Evolutionary conservation across 2,329 filamentous ascomycete genomes (phyloP).

Genomic region (Trichoderma afroharzianum): DNA sequence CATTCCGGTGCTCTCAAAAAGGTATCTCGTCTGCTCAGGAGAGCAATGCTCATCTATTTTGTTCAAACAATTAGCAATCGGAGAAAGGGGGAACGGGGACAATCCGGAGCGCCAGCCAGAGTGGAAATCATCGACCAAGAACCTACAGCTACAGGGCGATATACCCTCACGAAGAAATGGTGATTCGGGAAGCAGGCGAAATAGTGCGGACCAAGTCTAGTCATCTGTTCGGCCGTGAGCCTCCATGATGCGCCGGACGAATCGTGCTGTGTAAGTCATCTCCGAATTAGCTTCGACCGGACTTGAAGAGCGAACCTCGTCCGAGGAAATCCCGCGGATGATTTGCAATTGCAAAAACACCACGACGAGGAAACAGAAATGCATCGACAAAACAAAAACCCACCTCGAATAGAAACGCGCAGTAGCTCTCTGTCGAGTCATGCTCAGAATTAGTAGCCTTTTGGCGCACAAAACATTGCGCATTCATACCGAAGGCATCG

Average conservation of each 20-base stretch:
- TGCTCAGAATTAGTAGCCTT: constrained; percentile 30
- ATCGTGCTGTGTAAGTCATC: constrained; percentile 39
- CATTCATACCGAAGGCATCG: constrained; percentile 39
- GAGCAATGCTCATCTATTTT: constrained; percentile 42
- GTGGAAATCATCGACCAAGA: not conserved
- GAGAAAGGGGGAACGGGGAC: not conserved
- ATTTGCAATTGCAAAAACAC: not conserved
- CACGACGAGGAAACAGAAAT: not conserved
- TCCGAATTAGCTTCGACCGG: not conserved
- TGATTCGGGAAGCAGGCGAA: constrained; percentile 53
- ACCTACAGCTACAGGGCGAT: constrained; percentile 51
- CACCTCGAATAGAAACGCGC: constrained; percentile 54
- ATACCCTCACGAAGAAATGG: constrained; percentile 55
- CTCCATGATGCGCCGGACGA: constrained; percentile 39
- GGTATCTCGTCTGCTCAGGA: constrained; percentile 47
- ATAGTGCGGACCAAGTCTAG: constrained; percentile 41
- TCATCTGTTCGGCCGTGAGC: constrained; percentile 36
- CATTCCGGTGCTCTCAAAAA: constrained; percentile 52
- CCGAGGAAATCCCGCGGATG: not conserved
- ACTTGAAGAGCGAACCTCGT: not conserved
- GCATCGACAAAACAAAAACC: constrained; percentile 17
- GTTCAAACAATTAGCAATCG: not conserved
- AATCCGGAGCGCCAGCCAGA: not conserved
- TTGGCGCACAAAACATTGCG: constrained; percentile 44
- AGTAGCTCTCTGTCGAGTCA: constrained; percentile 39